These are phyloP conservation scores for Allium fistulosum DNA, from an alignment of 106 monocot species.

Conservation along the genomic window DNA sequence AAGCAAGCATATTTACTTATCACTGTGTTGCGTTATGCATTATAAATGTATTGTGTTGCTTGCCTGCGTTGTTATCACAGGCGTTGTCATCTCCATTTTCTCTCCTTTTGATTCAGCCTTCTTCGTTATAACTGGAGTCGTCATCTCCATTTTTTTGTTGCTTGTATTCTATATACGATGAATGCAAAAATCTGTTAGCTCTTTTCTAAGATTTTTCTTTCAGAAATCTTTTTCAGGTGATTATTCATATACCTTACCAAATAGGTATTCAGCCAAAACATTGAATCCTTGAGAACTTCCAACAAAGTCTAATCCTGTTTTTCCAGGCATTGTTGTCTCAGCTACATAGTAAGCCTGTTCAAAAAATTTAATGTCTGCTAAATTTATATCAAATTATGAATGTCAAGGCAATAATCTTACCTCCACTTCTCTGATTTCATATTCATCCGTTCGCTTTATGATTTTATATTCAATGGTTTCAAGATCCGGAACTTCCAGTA, in stretches of 20 bases:
- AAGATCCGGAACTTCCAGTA: conserved; percentile 58
- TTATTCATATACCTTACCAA: conserved; percentile 67
- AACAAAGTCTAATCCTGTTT: conserved; percentile 47
- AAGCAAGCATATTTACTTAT: too few relatives aligned
- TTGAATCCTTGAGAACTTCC: conserved; percentile 73
- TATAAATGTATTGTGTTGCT: neutral
- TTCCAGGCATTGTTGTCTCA: conserved; percentile 80
- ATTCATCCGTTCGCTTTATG: conserved; percentile 39
- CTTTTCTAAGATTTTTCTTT: neutral
- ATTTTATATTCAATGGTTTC: conserved; percentile 55
- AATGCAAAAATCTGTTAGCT: neutral
- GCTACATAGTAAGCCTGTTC: conserved; percentile 72
- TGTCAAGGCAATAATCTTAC: conserved; percentile 17
- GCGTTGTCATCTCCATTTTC: conserved; percentile 91
- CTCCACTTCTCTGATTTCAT: conserved; percentile 86
- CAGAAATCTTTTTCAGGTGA: too few relatives aligned
- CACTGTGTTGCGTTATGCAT: too few relatives aligned
- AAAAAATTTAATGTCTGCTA: too few relatives aligned
- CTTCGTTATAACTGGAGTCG: conserved; percentile 66
- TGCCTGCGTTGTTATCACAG: conserved; percentile 64
- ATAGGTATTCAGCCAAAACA: conserved; percentile 72
- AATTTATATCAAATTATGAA: too few relatives aligned
- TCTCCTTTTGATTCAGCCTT: conserved; percentile 48
- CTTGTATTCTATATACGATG: conserved; percentile 37
- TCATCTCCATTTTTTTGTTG: conserved; percentile 86